A percentile compares a stretch with the other conserved stretches of the same genome.
These are phyloP conservation scores for Microcyclospora pomicola DNA, from an alignment of 2,329 filamentous ascomycete species.

Conservation along the genomic window DNA sequence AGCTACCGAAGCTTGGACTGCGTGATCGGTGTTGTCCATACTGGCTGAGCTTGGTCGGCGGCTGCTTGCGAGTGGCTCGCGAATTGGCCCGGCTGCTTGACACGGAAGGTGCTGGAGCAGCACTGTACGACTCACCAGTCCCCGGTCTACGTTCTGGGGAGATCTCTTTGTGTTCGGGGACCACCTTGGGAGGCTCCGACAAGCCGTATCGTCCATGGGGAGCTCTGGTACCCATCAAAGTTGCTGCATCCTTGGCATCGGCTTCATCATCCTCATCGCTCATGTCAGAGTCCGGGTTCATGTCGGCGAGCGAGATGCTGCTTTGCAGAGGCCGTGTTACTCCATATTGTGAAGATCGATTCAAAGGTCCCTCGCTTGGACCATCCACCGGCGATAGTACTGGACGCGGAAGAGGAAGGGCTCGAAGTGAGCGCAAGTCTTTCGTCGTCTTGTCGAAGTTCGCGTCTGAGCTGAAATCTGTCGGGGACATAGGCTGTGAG, in stretches of 20 bases:
- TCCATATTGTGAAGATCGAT: slow-evolving; percentile 21
- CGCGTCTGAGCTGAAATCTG: slow-evolving; percentile 13
- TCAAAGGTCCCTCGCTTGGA: slow-evolving; percentile 16
- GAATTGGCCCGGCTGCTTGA: slow-evolving; percentile 18
- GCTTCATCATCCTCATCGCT: slow-evolving; percentile 17
- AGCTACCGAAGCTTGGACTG: slow-evolving; percentile 51
- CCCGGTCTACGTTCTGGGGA: slow-evolving; percentile 20
- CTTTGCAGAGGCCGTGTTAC: slow-evolving; percentile 14
- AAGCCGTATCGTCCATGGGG: slow-evolving; percentile 18
- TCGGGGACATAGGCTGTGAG: slow-evolving; percentile 11
- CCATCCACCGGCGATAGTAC: slow-evolving; percentile 15
- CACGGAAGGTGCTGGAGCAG: slow-evolving; percentile 20
- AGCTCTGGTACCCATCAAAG: slow-evolving; percentile 5
- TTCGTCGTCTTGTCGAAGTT: slow-evolving; percentile 11
- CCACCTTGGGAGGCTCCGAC: slow-evolving; percentile 20
- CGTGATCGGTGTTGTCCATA: slow-evolving; percentile 34
- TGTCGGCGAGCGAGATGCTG: slow-evolving; percentile 10
- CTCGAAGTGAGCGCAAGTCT: slow-evolving; percentile 19
- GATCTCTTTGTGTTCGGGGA: slow-evolving; percentile 23
- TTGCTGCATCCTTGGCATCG: slow-evolving; percentile 15
- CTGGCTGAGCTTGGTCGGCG: slow-evolving; percentile 11
- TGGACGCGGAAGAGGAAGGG: slow-evolving; percentile 19
- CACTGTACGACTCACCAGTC: slow-evolving; percentile 19
- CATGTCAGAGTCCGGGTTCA: slow-evolving; percentile 16
- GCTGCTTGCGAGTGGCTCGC: slow-evolving; percentile 5